These are phyloP conservation scores for Solioccasus polychromus DNA, from an alignment of 768 basidiomycete species.

Conservation along the genomic window DNA sequence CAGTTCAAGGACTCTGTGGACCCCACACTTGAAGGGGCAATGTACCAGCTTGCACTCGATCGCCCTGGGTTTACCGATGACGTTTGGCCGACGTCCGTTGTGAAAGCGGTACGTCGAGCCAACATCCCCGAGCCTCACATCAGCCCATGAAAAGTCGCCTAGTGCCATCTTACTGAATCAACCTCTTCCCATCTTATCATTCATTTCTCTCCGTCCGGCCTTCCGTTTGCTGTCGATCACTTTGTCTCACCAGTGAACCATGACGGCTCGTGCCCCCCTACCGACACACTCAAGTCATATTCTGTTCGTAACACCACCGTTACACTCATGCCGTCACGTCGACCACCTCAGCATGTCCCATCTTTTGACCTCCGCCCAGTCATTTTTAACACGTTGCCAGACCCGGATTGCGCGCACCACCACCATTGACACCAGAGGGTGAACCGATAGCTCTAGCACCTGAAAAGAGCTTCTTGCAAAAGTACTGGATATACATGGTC, in stretches of 20 bases:
- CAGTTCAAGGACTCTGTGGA: slow-evolving; percentile 41
- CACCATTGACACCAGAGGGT: slow-evolving; percentile 64
- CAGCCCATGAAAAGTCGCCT: slow-evolving; percentile 11
- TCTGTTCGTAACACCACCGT: slow-evolving; percentile 50
- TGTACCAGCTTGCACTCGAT: slow-evolving; percentile 73
- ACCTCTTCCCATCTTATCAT: slow-evolving; percentile 57
- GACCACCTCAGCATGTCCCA: slow-evolving; percentile 57
- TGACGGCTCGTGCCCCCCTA: slow-evolving; percentile 57
- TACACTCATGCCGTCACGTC: slow-evolving; percentile 42
- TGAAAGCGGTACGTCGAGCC: slow-evolving; percentile 50
- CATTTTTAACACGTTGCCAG: slow-evolving; percentile 35
- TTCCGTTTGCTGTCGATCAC: slow-evolving; percentile 69
- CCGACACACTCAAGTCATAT: slow-evolving; percentile 22
- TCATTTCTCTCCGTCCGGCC: slow-evolving; percentile 44
- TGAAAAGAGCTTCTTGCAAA: slow-evolving; percentile 81
- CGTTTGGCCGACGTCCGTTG: slow-evolving; percentile 31
- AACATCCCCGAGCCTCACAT: slow-evolving; percentile 36
- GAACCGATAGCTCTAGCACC: slow-evolving; percentile 54
- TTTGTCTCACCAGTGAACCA: slow-evolving; percentile 67
- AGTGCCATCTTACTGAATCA: slow-evolving; percentile 67
- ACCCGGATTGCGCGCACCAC: slow-evolving; percentile 65
- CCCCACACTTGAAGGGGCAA: slow-evolving; percentile 38
- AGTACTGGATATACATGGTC: slow-evolving; percentile 86
- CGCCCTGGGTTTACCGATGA: slow-evolving; percentile 41
- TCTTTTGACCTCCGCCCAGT: background rate